phyloP scores from a whole-genome alignment of 306 rosid species.

The Cicer yamashitae region DNA sequence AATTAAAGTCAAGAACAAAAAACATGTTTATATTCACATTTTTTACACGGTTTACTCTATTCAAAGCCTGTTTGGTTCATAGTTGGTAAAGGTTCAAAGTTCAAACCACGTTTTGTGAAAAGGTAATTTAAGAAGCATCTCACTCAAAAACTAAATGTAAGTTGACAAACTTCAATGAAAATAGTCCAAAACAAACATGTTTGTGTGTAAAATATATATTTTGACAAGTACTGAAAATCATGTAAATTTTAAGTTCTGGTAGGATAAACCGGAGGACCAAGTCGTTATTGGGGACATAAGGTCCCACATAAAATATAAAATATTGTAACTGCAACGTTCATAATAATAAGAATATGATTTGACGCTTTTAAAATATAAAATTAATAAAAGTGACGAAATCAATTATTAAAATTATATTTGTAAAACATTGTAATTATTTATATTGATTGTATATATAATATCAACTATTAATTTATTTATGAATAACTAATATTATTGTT shows the following conservation, averaged over 20 bases:
- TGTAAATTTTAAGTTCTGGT: background rate
- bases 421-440: no score
- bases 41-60: background rate
- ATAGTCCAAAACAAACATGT: background rate
- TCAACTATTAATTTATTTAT: no score
- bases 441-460: no score
- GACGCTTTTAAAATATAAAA: no score
- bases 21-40: background rate
- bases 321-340: slow-evolving; percentile 44
- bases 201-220: background rate
- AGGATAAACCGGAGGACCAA: slow-evolving; percentile 35
- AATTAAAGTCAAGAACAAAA: no score
- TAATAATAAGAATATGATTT: no score
- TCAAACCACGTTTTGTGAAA: background rate
- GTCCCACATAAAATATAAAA: slow-evolving; percentile 36
- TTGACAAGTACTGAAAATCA: background rate
- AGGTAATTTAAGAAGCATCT: background rate
- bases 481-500: no score
- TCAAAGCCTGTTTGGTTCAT: background rate
- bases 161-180: background rate
- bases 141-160: background rate
- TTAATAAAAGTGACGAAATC: no score
- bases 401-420: no score
- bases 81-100: background rate
- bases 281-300: slow-evolving; percentile 13